A percentile compares a stretch with the other conserved stretches of the same genome.
phyloP scores from a whole-genome alignment of 2,329 filamentous ascomycete genomes.

The Metarhizium humberi region DNA sequence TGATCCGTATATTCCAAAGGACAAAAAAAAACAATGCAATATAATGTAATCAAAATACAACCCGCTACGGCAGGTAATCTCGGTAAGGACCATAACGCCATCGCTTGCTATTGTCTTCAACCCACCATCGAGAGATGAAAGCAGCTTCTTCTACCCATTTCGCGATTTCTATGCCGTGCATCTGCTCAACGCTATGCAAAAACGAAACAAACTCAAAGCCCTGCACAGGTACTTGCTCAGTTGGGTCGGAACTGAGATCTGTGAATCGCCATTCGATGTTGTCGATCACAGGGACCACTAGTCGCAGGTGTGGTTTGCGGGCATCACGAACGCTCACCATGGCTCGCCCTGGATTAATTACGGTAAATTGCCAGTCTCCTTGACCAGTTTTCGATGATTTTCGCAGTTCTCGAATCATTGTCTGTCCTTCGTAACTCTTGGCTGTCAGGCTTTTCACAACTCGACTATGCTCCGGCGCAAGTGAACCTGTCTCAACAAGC shows the following conservation, averaged over 20 bases:
- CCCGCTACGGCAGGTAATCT: neutral
- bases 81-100: constrained; percentile 18
- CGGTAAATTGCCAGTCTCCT: constrained; percentile 24
- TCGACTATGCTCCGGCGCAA: constrained; percentile 14
- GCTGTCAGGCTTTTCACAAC: constrained; percentile 18
- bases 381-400: constrained; percentile 10
- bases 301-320: constrained; percentile 17
- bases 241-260: constrained; percentile 17
- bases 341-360: constrained; percentile 23
- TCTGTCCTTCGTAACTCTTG: constrained; percentile 24
- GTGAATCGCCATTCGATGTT: constrained; percentile 23
- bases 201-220: constrained; percentile 17
- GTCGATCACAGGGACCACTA: constrained; percentile 22
- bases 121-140: constrained; percentile 24
- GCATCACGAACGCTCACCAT: constrained; percentile 24
- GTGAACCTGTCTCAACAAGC: constrained; percentile 22
- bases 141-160: constrained; percentile 24
- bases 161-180: constrained; percentile 15
- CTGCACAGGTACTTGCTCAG: constrained; percentile 15
- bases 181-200: constrained; percentile 9
- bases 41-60: neutral
- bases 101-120: constrained; percentile 24
- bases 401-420: constrained; percentile 21
- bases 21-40: neutral
- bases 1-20: too few relatives aligned